A percentile compares a stretch with the other conserved stretches of the same genome.
phyloP scores from a whole-genome alignment of 257 asterid species.

The Nyctanthes arbortristis region DNA sequence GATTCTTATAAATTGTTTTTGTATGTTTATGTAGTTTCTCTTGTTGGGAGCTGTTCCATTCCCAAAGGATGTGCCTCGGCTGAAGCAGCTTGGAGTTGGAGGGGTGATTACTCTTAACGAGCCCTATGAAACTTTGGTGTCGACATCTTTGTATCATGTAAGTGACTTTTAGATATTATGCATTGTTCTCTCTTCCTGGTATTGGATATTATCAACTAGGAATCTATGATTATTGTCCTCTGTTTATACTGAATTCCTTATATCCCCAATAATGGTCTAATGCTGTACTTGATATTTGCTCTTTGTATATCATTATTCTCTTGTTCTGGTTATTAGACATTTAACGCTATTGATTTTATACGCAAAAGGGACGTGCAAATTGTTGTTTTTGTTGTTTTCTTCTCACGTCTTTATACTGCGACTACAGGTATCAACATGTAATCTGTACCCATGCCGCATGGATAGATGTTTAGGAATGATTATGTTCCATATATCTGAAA shows the following conservation, averaged over 20 bases:
- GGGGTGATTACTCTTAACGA: slow-evolving; percentile 93
- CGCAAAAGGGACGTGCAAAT: too few relatives aligned
- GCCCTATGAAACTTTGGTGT: slow-evolving; percentile 90
- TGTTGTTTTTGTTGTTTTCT: too few relatives aligned
- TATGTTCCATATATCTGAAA: not conserved
- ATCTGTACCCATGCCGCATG: slow-evolving; percentile 2
- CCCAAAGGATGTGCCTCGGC: slow-evolving; percentile 79
- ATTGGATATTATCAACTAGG: slow-evolving; percentile 3
- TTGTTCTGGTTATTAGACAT: not conserved
- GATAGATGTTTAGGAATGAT: slow-evolving; percentile 16
- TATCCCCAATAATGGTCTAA: not conserved
- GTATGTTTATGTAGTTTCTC: slow-evolving; percentile 53
- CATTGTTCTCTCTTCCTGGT: not conserved
- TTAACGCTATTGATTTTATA: not conserved
- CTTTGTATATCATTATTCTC: not conserved
- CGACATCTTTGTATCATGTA: slow-evolving; percentile 80
- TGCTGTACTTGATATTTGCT: not conserved
- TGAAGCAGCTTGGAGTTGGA: slow-evolving; percentile 96
- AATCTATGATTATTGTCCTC: not conserved
- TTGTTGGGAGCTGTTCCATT: slow-evolving; percentile 95
- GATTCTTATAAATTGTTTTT: slow-evolving; percentile 5
- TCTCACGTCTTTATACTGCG: not conserved
- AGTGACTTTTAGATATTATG: slow-evolving; percentile 31
- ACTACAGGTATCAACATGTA: slow-evolving; percentile 4
- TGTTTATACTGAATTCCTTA: not conserved